phyloP scores from a whole-genome alignment of 2,329 filamentous ascomycete species.

The Ramichloridium luteum region DNA sequence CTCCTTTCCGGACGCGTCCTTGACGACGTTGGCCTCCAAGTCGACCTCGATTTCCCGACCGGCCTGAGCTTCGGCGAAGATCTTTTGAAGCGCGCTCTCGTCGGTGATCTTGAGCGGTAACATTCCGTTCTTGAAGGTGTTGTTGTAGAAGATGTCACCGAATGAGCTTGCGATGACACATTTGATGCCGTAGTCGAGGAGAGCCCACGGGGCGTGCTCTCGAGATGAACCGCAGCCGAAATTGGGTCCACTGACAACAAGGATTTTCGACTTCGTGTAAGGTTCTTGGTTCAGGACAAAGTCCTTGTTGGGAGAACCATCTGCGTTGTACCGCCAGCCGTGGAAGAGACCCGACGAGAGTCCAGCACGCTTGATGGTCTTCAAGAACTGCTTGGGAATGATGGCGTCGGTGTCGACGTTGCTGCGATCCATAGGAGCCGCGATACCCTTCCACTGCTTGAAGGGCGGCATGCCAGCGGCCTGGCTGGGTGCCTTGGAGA shows the following conservation, averaged over 20 bases:
- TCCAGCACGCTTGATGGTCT: constrained; percentile 96
- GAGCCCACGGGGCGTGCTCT: constrained; percentile 94
- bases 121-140: constrained; percentile 99
- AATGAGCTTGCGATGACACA: constrained; percentile 82
- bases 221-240: constrained; percentile 89
- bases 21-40: constrained; percentile 71
- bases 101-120: constrained; percentile 68
- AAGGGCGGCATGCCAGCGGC: constrained; percentile 67
- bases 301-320: constrained; percentile 58
- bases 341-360: constrained; percentile 82
- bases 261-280: constrained; percentile 72
- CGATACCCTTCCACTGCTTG: constrained; percentile 69
- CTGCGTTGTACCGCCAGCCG: constrained; percentile 61
- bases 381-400: constrained; percentile 98
- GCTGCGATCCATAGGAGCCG: constrained; percentile 71
- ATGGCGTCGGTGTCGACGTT: constrained; percentile 99
- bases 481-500: constrained; percentile 34
- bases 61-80: constrained; percentile 65
- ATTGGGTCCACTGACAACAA: constrained; percentile 83
- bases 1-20: constrained; percentile 58
- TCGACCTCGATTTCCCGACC: constrained; percentile 83
- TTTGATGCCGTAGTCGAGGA: constrained; percentile 92
- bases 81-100: constrained; percentile 50
- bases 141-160: constrained; percentile 97
- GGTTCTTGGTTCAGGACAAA: constrained; percentile 88